These are phyloP conservation scores for Leccinellum rugosiceps DNA, from an alignment of 768 basidiomycete genomes.

Conservation along the genomic window DNA sequence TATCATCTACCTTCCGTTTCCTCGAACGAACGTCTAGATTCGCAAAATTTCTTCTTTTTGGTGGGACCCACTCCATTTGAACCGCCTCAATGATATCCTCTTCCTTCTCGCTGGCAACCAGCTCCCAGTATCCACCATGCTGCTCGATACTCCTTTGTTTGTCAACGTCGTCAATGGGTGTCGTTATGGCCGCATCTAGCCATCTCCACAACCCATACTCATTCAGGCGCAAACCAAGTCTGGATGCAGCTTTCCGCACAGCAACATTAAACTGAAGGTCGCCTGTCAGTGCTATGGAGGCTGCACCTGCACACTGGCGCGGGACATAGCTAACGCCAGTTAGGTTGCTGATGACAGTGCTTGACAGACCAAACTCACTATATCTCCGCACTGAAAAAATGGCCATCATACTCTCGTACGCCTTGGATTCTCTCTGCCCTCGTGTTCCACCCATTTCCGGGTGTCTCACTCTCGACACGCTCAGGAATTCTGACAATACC, in stretches of 20 bases:
- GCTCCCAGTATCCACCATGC: constrained; percentile 21
- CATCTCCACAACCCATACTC: constrained; percentile 67
- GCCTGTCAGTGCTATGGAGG: constrained; percentile 54
- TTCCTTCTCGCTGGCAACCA: constrained; percentile 22
- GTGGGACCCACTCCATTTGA: constrained; percentile 26
- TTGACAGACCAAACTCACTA: constrained; percentile 11
- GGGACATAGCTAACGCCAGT: constrained; percentile 18
- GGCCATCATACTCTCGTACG: constrained; percentile 31
- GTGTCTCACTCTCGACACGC: constrained; percentile 10
- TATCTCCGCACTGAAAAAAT: constrained; percentile 39
- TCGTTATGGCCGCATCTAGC: constrained; percentile 19
- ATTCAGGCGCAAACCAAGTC: constrained; percentile 49
- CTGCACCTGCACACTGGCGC: constrained; percentile 40
- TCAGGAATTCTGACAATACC: constrained; percentile 52
- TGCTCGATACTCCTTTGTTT: constrained; percentile 7
- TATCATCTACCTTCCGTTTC: constrained; percentile 2
- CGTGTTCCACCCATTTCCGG: constrained; percentile 27
- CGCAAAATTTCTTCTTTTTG: constrained; percentile 25
- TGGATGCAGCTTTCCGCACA: constrained; percentile 40
- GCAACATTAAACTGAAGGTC: constrained; percentile 47
- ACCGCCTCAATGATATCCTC: constrained; percentile 25
- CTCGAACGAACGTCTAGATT: constrained; percentile 9
- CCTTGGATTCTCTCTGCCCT: constrained; percentile 23
- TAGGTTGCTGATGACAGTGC: neutral
- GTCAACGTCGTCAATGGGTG: neutral